Conservation (phyloP, 1,139 yeast genomes). For the Blastobotrys proliferans region DNA sequence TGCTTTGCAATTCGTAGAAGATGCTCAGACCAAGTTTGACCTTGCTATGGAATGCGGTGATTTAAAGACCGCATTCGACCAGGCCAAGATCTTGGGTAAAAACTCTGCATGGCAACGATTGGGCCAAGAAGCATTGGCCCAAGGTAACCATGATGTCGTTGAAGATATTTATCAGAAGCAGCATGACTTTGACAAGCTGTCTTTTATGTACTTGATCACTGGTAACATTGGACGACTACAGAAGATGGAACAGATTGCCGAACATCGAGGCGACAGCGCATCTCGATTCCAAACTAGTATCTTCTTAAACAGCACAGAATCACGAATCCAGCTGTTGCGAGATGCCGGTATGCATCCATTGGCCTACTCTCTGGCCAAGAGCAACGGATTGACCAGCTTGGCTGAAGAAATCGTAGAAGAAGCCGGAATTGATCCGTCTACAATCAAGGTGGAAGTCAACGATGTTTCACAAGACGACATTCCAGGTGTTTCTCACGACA, state of each 20-base stretch:
- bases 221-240: constrained; percentile 73
- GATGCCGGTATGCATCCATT: constrained; percentile 81
- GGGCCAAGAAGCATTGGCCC: constrained; percentile 81
- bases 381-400: constrained; percentile 72
- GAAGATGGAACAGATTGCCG: constrained; percentile 88
- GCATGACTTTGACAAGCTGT: constrained; percentile 79
- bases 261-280: constrained; percentile 75
- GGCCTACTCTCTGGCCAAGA: constrained; percentile 89
- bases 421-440: constrained; percentile 55
- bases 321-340: constrained; percentile 70
- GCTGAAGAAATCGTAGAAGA: constrained; percentile 69
- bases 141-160: constrained; percentile 82
- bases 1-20: constrained; percentile 94
- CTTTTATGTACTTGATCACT: constrained; percentile 78
- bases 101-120: constrained; percentile 74
- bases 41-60: constrained; percentile 93
- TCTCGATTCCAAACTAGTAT: constrained; percentile 81
- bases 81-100: constrained; percentile 74
- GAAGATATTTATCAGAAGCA: constrained; percentile 89
- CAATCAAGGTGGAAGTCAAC: constrained; percentile 52
- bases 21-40: constrained; percentile 93
- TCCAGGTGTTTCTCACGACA: constrained; percentile 46
- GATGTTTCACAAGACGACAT: constrained; percentile 38
- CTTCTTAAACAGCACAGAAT: constrained; percentile 69
- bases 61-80: constrained; percentile 78